These are phyloP conservation scores for Coriaria nepalensis DNA, from an alignment of 306 rosid species.

Conservation along the genomic window DNA sequence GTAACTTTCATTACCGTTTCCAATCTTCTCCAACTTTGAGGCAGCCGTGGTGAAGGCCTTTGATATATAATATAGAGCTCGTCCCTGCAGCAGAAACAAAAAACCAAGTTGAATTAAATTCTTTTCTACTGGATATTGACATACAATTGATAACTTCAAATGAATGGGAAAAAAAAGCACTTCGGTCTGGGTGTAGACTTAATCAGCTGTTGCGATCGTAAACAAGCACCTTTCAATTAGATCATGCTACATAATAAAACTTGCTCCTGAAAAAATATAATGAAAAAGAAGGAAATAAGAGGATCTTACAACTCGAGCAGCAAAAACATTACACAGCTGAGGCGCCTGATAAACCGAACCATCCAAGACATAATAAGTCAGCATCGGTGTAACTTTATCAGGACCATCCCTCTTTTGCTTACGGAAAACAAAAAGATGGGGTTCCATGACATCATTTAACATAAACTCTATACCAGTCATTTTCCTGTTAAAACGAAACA, in stretches of 20 bases:
- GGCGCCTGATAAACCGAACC: slow-evolving; percentile 94
- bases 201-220: no score
- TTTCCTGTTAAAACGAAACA: slow-evolving; percentile 34
- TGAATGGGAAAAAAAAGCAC: neutral
- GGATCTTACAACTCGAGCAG: slow-evolving; percentile 64
- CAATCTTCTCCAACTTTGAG: slow-evolving; percentile 90
- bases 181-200: no score
- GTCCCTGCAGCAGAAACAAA: slow-evolving; percentile 41
- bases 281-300: slow-evolving; percentile 7
- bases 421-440: slow-evolving; percentile 64
- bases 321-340: slow-evolving; percentile 77
- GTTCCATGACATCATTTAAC: slow-evolving; percentile 74
- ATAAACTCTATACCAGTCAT: slow-evolving; percentile 66
- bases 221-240: no score
- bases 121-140: no score
- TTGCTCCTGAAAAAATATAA: neutral
- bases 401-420: slow-evolving; percentile 90
- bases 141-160: slow-evolving; percentile 1
- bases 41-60: slow-evolving; percentile 87
- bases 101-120: slow-evolving; percentile 19
- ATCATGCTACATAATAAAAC: no score
- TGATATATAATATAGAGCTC: slow-evolving; percentile 62
- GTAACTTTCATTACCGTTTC: no score
- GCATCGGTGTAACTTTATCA: slow-evolving; percentile 76
- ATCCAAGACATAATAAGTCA: slow-evolving; percentile 72